Base-by-base conservation (phyloP, 768 basidiomycete genomes). In the Nidularia sp. region DNA sequence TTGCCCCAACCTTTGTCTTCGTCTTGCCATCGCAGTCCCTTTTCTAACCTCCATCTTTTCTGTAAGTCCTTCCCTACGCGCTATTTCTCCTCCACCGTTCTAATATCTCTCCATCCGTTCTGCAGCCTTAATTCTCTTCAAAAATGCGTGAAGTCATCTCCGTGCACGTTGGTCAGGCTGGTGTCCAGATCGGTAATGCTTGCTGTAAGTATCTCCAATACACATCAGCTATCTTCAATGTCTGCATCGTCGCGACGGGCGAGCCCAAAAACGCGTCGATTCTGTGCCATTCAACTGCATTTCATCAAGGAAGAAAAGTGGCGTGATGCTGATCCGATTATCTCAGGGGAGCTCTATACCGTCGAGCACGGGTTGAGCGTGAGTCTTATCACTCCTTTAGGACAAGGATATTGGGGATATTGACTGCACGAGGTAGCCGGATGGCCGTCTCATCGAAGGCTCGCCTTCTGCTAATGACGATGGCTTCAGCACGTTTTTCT, bases 401-500 rank as follows among this genome's bases (percentile, higher is more conserved):
- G 6, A 18, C 12, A 18, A 18, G 18, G 15, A n/a, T 8, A 13
- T 48, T 51, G 44, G 57, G 6, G 53, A 51, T 54, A 59, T 58
- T 69, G 54, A 55, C 43, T 49, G 54, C n/a, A 7, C 51, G 31
- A 34, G 59, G 13, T 62, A 98, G 96, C 92, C 95, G 58, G 96
- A 98, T 69, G 96, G 96, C 67, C 93, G 95, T 64, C 78, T 97
- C 57, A 72, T 82, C 53, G 89, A 91, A 61, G 81, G 81, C 53
- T 86, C 91, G 9, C 83, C 85, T 42, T 85, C 88, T 49, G 73
- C 77, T 53, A 83, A 81, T 60, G 89, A 93, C 61, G 87, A 84
- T 73, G 97, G 97, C 64, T 98, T 99, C 83, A 91, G 88, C 70
- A 99, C 97, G 57, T 99, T 99, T 81, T 99, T 99, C 79, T 96